Evolutionary conservation across 148 eudicot genomes (phyloP).

Genomic region (Pharnaceum exiguum): DNA sequence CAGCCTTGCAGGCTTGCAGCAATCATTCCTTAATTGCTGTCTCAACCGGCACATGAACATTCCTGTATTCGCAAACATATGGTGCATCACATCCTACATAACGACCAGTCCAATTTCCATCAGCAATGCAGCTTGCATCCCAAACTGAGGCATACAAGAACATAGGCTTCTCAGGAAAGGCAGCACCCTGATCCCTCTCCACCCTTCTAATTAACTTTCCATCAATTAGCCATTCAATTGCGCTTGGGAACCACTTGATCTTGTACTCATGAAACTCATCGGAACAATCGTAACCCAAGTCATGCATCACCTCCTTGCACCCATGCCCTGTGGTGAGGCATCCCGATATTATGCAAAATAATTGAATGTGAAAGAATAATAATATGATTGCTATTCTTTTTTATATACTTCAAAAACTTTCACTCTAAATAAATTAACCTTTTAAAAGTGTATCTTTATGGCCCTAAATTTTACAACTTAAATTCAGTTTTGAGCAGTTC

Average conservation of each 20-base stretch:
- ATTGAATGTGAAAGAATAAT: too few species aligned
- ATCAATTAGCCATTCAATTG: constrained; percentile 30
- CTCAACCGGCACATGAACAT: constrained; percentile 25
- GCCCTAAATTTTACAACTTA: too few species aligned
- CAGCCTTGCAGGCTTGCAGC: too few species aligned
- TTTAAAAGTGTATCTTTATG: too few species aligned
- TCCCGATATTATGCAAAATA: too few species aligned
- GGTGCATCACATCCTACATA: constrained; percentile 30
- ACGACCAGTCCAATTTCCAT: constrained; percentile 31
- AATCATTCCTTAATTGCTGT: constrained; percentile 8
- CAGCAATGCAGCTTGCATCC: constrained; percentile 34
- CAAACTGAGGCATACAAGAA: constrained; percentile 33
- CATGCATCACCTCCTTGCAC: constrained; percentile 25
- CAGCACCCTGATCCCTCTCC: neutral
- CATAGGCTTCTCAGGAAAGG: constrained; percentile 30
- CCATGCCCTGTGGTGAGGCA: constrained; percentile 17
- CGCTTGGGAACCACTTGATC: constrained; percentile 26
- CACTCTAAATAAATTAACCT: too few species aligned
- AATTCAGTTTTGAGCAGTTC: too few species aligned
- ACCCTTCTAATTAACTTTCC: constrained; percentile 17
- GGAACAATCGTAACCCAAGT: constrained; percentile 26
- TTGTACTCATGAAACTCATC: constrained; percentile 35
- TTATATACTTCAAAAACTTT: too few species aligned
- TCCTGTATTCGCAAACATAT: constrained; percentile 29
- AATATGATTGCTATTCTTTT: too few species aligned